A percentile compares a stretch with the other conserved stretches of the same genome.
Evolutionary conservation across 1,284 basidiomycete species (phyloP).

Genomic region (Ceratobasidium sp.): DNA sequence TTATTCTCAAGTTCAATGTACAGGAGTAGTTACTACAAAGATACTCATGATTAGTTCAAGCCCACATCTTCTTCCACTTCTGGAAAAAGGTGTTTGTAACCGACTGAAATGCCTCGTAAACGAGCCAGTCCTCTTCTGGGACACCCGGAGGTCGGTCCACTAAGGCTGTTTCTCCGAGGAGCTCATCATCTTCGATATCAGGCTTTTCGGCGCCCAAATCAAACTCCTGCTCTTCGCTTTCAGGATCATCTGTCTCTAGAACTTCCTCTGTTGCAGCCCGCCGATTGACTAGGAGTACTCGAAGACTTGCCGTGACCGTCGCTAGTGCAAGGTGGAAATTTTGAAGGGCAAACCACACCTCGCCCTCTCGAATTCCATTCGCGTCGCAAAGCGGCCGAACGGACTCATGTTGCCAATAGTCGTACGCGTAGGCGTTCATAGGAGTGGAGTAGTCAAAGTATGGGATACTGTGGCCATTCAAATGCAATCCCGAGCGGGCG

Average conservation of each 20-base stretch:
- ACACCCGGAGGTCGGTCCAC: constrained; percentile 59
- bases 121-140: constrained; percentile 67
- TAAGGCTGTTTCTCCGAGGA: constrained; percentile 54
- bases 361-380: constrained; percentile 71
- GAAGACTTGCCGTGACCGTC: constrained; percentile 64
- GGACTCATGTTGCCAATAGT: constrained; percentile 73
- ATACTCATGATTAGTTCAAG: constrained; percentile 52
- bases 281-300: constrained; percentile 60
- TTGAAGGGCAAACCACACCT: constrained; percentile 74
- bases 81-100: constrained; percentile 68
- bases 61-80: constrained; percentile 69
- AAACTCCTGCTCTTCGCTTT: constrained; percentile 49
- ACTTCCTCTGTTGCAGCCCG: constrained; percentile 9
- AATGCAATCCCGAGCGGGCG: constrained; percentile 66
- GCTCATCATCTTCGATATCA: constrained; percentile 60
- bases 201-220: constrained; percentile 53
- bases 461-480: constrained; percentile 73
- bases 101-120: constrained; percentile 67
- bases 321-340: constrained; percentile 69
- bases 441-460: constrained; percentile 64
- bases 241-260: constrained; percentile 52
- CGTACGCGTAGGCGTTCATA: constrained; percentile 74
- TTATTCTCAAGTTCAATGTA: constrained; percentile 18
- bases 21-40: neutral
- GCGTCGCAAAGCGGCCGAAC: constrained; percentile 57